Evolutionary conservation across 2,329 filamentous ascomycete genomes (phyloP).

Genomic region (Aspergillus brasiliensis): DNA sequence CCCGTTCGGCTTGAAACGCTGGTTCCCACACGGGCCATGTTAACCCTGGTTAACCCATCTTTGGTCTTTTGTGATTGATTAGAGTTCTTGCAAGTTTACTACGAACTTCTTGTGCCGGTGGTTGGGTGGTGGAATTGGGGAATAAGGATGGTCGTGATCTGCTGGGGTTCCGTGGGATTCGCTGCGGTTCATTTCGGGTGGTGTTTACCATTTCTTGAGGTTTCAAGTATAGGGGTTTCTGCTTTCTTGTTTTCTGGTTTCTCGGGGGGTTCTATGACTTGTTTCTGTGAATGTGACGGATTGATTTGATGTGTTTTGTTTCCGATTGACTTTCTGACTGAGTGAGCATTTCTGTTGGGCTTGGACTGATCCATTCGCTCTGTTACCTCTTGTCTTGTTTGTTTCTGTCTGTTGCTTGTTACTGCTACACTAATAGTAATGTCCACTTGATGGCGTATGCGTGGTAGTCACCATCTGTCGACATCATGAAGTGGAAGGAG

Average conservation of each 20-base stretch:
- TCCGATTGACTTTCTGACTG: background rate
- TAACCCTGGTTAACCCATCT: background rate
- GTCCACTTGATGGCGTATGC: background rate
- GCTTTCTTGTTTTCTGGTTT: background rate
- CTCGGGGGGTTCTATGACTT: too few species aligned
- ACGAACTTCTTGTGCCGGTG: background rate
- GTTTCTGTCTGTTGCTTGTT: background rate
- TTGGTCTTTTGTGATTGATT: background rate
- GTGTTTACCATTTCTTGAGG: background rate
- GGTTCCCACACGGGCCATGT: background rate
- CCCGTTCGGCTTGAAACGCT: background rate
- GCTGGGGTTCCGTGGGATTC: background rate
- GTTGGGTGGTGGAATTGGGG: background rate
- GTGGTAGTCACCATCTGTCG: background rate
- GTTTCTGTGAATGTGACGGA: background rate
- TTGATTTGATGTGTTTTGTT: background rate
- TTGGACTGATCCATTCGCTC: background rate
- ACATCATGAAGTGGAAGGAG: conserved; percentile 11
- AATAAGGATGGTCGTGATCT: conserved; percentile 5
- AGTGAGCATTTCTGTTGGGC: background rate
- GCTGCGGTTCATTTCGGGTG: background rate
- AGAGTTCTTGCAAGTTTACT: background rate
- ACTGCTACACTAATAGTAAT: background rate
- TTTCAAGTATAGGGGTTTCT: conserved; percentile 7
- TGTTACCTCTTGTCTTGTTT: background rate